A percentile compares a stretch with the other conserved stretches of the same genome.
Evolutionary conservation across 1,284 basidiomycete genomes (phyloP).

Genomic region (Ustilago sp.): DNA sequence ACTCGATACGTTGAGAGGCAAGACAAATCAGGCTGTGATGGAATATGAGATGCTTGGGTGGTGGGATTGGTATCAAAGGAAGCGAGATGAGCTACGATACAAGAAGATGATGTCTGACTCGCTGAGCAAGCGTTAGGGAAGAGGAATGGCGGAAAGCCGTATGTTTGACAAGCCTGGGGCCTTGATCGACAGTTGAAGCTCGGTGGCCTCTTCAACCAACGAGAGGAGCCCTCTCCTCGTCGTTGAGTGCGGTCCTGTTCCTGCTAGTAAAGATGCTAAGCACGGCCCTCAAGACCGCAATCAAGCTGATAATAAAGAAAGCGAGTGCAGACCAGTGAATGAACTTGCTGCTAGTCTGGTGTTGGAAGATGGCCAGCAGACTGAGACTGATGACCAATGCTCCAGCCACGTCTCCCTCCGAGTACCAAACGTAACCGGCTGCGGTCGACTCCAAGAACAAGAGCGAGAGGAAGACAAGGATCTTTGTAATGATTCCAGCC

Average conservation of each 20-base stretch:
- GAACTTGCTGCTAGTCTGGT: constrained; percentile 74
- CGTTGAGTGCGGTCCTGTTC: constrained; percentile 73
- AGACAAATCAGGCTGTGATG: too few relatives aligned
- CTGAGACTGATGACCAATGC: constrained; percentile 87
- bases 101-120: neutral
- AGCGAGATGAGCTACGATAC: neutral
- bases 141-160: too few relatives aligned
- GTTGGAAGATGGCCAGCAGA: constrained; percentile 72
- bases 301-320: constrained; percentile 84
- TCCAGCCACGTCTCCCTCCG: constrained; percentile 90
- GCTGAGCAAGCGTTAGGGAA: too few relatives aligned
- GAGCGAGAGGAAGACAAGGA: constrained; percentile 90
- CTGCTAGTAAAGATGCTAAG: constrained; percentile 72
- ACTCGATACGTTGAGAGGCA: too few relatives aligned
- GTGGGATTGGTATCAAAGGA: constrained; percentile 6
- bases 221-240: constrained; percentile 88
- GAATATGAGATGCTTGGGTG: neutral
- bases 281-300: constrained; percentile 84
- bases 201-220: constrained; percentile 28
- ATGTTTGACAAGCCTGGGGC: too few relatives aligned
- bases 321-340: constrained; percentile 88
- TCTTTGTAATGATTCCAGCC: constrained; percentile 89
- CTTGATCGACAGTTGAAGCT: too few relatives aligned
- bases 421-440: constrained; percentile 83
- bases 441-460: constrained; percentile 94